Conservation (phyloP, 1,284 basidiomycete species). For the Ganoderma leucocontextum region DNA sequence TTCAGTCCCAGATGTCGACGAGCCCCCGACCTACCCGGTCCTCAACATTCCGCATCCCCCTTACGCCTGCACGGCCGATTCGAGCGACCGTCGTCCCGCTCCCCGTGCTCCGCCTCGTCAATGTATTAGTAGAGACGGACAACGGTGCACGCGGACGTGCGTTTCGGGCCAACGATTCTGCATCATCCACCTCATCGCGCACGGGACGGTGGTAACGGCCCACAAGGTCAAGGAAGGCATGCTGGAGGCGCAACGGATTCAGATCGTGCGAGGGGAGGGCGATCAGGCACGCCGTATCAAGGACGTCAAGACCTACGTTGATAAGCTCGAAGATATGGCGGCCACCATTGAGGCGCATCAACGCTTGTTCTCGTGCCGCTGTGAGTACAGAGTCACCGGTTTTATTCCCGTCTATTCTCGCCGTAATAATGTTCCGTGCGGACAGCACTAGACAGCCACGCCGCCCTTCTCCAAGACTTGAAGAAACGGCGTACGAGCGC, state of each 20-base stretch:
- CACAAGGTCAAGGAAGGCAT: neutral
- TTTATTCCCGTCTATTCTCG: neutral
- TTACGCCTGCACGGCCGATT: neutral
- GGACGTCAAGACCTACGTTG: neutral
- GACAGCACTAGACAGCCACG: neutral
- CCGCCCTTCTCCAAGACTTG: neutral
- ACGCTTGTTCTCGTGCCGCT: slow-evolving; percentile 3
- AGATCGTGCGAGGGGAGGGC: too few species aligned
- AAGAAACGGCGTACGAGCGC: neutral
- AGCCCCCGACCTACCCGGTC: slow-evolving; percentile 4
- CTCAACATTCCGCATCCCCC: slow-evolving; percentile 1
- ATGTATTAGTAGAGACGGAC: neutral
- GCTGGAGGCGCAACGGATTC: neutral
- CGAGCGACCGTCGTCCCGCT: neutral
- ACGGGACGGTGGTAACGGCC: neutral
- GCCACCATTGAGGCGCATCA: neutral
- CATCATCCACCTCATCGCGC: neutral
- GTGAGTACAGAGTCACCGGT: neutral
- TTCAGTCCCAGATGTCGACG: neutral
- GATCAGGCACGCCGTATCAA: neutral
- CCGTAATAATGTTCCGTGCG: neutral
- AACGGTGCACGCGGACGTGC: neutral
- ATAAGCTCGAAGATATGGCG: neutral
- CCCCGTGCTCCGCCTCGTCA: neutral
- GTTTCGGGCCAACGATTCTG: slow-evolving; percentile 2